phyloP scores from a whole-genome alignment of 2,329 filamentous ascomycete genomes.

The Aspergillus hortae region DNA sequence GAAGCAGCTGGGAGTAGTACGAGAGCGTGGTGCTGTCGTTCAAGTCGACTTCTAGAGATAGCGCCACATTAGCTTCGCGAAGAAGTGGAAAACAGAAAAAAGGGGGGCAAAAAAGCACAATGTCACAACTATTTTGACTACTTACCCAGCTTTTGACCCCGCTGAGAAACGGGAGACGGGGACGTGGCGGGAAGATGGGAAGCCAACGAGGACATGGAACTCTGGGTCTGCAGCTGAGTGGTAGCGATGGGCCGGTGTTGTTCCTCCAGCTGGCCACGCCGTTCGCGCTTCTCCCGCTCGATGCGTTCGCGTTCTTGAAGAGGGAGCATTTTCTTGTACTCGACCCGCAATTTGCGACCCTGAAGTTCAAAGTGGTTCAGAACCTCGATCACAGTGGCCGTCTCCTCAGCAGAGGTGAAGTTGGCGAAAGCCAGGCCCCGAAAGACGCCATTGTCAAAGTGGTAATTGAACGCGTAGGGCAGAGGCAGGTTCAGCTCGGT shows the following conservation, averaged over 20 bases:
- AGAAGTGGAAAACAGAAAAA: not conserved
- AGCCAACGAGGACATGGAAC: slow-evolving; percentile 77
- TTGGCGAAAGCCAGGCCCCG: slow-evolving; percentile 95
- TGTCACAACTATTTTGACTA: slow-evolving; percentile 3
- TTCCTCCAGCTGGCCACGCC: slow-evolving; percentile 92
- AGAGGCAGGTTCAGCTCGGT: slow-evolving; percentile 88
- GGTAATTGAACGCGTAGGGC: slow-evolving; percentile 98
- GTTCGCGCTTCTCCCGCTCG: slow-evolving; percentile 93
- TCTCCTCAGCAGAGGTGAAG: slow-evolving; percentile 94
- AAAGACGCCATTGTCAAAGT: slow-evolving; percentile 98
- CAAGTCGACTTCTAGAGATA: slow-evolving; percentile 67
- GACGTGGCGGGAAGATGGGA: slow-evolving; percentile 62
- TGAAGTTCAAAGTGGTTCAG: slow-evolving; percentile 97
- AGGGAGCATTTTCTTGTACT: slow-evolving; percentile 99
- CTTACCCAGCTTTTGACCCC: slow-evolving; percentile 37
- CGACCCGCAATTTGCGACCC: slow-evolving; percentile 88
- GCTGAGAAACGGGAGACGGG: slow-evolving; percentile 64
- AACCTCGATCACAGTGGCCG: slow-evolving; percentile 82
- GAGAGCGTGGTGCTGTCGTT: slow-evolving; percentile 85
- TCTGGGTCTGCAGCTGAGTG: slow-evolving; percentile 72
- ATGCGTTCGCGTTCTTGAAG: slow-evolving; percentile 92
- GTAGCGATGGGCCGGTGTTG: slow-evolving; percentile 74
- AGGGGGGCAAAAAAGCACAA: not conserved
- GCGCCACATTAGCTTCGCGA: slow-evolving; percentile 8
- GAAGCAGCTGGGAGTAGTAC: slow-evolving; percentile 83